These are phyloP conservation scores for Trichoderma sp. DNA, from an alignment of 2,329 filamentous ascomycete species.

Conservation along the genomic window DNA sequence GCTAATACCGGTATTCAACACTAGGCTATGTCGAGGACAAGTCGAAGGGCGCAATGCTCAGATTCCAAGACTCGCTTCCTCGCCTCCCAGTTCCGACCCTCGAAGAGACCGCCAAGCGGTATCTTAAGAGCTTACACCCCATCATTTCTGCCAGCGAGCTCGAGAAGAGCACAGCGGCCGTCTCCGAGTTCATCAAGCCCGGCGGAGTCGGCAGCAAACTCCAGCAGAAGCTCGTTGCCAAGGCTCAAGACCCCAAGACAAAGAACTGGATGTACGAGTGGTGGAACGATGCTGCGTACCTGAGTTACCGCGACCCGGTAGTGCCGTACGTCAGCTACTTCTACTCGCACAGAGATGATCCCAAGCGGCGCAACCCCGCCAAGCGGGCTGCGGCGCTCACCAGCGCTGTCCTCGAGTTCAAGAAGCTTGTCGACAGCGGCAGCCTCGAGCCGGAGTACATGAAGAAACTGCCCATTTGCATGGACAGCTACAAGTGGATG, in stretches of 20 bases:
- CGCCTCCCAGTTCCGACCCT: slow-evolving; percentile 76
- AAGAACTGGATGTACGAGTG: slow-evolving; percentile 97
- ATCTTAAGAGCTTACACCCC: slow-evolving; percentile 76
- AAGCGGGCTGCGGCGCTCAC: slow-evolving; percentile 92
- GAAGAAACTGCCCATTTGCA: slow-evolving; percentile 95
- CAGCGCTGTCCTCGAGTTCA: slow-evolving; percentile 85
- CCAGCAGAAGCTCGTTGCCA: slow-evolving; percentile 81
- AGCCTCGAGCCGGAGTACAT: slow-evolving; percentile 96
- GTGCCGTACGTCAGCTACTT: slow-evolving; percentile 99
- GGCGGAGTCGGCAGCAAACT: slow-evolving; percentile 78
- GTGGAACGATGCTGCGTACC: slow-evolving; percentile 96
- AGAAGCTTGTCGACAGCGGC: slow-evolving; percentile 80
- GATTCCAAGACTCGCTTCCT: slow-evolving; percentile 83
- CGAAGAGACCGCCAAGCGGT: slow-evolving; percentile 76
- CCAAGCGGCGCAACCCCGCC: slow-evolving; percentile 78
- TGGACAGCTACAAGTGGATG: slow-evolving; percentile 99
- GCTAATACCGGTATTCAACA: background rate
- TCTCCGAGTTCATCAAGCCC: slow-evolving; percentile 85
- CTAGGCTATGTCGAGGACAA: slow-evolving; percentile 76
- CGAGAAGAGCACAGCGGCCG: slow-evolving; percentile 73
- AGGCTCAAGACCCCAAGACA: slow-evolving; percentile 72
- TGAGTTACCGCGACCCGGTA: slow-evolving; percentile 89
- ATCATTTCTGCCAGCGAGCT: slow-evolving; percentile 67
- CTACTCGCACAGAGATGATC: slow-evolving; percentile 96
- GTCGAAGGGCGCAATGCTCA: slow-evolving; percentile 75